These are phyloP conservation scores for Cutaneotrichosporon sp. DNA, from an alignment of 1,284 basidiomycete species.

Conservation along the genomic window DNA sequence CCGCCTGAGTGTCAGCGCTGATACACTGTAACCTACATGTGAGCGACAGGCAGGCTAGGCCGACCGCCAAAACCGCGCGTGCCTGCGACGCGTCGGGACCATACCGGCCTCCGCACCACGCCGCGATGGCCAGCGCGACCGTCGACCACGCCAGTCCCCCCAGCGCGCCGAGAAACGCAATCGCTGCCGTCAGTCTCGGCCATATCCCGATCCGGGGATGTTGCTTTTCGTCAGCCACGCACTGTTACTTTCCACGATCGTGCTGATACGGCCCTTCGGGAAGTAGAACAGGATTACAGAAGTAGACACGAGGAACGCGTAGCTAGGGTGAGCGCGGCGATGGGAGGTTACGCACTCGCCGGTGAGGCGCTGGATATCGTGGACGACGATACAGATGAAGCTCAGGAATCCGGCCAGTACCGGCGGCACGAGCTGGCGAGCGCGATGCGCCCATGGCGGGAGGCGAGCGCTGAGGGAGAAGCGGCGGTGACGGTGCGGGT, in stretches of 20 bases:
- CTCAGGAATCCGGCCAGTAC: constrained; percentile 24
- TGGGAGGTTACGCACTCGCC: constrained; percentile 31
- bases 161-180: constrained; percentile 27
- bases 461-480: constrained; percentile 7
- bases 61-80: constrained; percentile 35
- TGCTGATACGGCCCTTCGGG: constrained; percentile 38
- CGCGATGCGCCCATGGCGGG: constrained; percentile 12
- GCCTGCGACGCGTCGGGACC: constrained; percentile 30
- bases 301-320: constrained; percentile 46
- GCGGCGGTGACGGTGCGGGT: not conserved
- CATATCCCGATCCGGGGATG: too few species aligned
- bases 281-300: constrained; percentile 47
- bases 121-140: constrained; percentile 37
- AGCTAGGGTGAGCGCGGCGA: constrained; percentile 21
- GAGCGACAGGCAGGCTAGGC: constrained; percentile 37
- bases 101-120: constrained; percentile 30
- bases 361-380: constrained; percentile 29
- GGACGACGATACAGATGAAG: constrained; percentile 37
- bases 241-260: constrained; percentile 43
- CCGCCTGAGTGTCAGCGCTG: constrained; percentile 27
- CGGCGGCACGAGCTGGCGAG: constrained; percentile 9
- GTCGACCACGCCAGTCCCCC: constrained; percentile 38
- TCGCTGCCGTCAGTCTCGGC: not conserved
- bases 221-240: constrained; percentile 11
- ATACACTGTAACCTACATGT: constrained; percentile 31